Percentiles rank a stretch among this genome's conserved stretches.
Evolutionary conservation across 331 rosid genomes (phyloP).

Genomic region (Rosa hybrid): DNA sequence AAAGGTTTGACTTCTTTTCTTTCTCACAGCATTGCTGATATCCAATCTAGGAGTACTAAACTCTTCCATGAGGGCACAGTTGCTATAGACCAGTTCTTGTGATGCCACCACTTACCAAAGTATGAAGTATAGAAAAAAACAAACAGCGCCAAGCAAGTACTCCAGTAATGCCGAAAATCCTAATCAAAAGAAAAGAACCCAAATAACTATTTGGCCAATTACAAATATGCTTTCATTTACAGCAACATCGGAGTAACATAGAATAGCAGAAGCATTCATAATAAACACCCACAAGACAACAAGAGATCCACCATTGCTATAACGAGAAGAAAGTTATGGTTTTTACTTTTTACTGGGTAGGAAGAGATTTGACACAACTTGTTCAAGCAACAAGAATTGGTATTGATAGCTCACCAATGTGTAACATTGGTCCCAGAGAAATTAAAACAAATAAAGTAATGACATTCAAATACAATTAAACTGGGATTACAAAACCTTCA

Average conservation of each 20-base stretch:
- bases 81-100: slow-evolving; percentile 20
- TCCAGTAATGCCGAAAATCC: slow-evolving; percentile 24
- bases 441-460: neutral
- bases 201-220: slow-evolving; percentile 21
- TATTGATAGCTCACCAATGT: neutral
- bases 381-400: neutral
- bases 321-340: neutral
- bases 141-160: slow-evolving; percentile 22
- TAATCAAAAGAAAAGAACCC: slow-evolving; percentile 26
- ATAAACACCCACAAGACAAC: slow-evolving; percentile 1
- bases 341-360: neutral
- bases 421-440: neutral
- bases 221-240: neutral
- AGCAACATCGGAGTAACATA: slow-evolving; percentile 9
- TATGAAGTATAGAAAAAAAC: slow-evolving; percentile 8
- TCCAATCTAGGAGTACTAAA: slow-evolving; percentile 45
- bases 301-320: neutral
- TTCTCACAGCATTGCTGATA: slow-evolving; percentile 64
- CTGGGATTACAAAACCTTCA: neutral
- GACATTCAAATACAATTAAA: neutral
- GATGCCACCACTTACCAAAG: slow-evolving; percentile 16
- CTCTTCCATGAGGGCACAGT: slow-evolving; percentile 62
- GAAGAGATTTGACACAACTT: neutral
- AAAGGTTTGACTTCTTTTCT: slow-evolving; percentile 81
- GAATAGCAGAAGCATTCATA: neutral